A percentile compares a stretch with the other conserved stretches of the same genome.
These are phyloP conservation scores for Neoscytalidium dimidiatum DNA, from an alignment of 2,329 filamentous ascomycete genomes.

Conservation along the genomic window DNA sequence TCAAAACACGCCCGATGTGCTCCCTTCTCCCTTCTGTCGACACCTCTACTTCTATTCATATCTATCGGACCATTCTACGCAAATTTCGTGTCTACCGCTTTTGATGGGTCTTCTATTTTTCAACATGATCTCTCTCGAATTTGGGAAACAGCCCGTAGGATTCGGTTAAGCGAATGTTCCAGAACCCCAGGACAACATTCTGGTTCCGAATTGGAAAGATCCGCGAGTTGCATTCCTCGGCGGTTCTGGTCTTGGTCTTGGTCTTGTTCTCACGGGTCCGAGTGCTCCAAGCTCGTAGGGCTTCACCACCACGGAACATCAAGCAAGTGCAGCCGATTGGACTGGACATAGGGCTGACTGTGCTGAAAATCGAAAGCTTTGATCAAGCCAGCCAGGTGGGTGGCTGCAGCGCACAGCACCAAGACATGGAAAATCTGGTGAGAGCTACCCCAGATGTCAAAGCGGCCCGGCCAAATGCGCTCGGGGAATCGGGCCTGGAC, in stretches of 20 bases:
- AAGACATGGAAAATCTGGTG: constrained; percentile 96
- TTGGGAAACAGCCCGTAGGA: background rate
- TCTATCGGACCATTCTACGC: background rate
- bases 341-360: constrained; percentile 35
- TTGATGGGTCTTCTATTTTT: background rate
- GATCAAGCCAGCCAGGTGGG: constrained; percentile 78
- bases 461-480: constrained; percentile 71
- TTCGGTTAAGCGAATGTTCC: background rate
- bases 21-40: background rate
- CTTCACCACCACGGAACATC: background rate
- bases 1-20: background rate
- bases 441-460: constrained; percentile 89
- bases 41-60: constrained; percentile 5
- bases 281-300: background rate
- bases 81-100: background rate
- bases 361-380: constrained; percentile 88
- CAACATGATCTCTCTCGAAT: background rate
- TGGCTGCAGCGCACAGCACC: constrained; percentile 77
- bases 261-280: background rate
- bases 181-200: background rate
- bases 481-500: constrained; percentile 76
- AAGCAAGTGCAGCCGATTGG: constrained; percentile 4
- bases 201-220: background rate
- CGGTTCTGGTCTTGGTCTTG: background rate
- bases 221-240: background rate